These are phyloP conservation scores for Diplotaxis tenuifolia DNA, from an alignment of 345 rosid genomes.

Conservation along the genomic window DNA sequence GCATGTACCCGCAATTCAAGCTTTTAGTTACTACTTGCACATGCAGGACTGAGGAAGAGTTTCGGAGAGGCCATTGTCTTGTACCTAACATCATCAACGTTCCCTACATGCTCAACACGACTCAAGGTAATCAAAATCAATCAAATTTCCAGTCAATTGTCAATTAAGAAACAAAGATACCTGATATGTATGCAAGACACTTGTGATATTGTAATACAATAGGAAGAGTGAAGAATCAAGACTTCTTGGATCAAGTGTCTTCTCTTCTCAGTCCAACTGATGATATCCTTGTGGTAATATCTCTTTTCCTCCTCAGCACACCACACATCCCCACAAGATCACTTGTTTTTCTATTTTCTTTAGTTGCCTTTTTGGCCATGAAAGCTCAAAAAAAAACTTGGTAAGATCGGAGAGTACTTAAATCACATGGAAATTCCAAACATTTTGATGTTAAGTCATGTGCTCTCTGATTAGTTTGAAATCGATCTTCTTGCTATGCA, in stretches of 20 bases:
- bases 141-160: background rate
- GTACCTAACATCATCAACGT: constrained; percentile 56
- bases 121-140: constrained; percentile 51
- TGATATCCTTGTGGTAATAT: constrained; percentile 38
- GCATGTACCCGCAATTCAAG: background rate
- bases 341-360: background rate
- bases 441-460: background rate
- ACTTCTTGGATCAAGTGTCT: constrained; percentile 36
- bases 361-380: background rate
- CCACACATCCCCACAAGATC: background rate
- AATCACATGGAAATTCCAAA: background rate
- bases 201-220: constrained; percentile 2
- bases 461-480: background rate
- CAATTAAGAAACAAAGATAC: background rate
- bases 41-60: constrained; percentile 74
- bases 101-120: constrained; percentile 71
- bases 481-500: background rate
- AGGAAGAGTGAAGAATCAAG: constrained; percentile 41
- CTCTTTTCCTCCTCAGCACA: constrained; percentile 2
- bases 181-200: background rate
- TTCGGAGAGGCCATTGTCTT: constrained; percentile 58
- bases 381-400: background rate
- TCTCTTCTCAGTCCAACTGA: constrained; percentile 25
- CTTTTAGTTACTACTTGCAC: background rate
- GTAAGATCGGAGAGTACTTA: background rate